Base-by-base conservation (phyloP, 805 yeast genomes). In the Hanseniaspora taiwanica region DNA sequence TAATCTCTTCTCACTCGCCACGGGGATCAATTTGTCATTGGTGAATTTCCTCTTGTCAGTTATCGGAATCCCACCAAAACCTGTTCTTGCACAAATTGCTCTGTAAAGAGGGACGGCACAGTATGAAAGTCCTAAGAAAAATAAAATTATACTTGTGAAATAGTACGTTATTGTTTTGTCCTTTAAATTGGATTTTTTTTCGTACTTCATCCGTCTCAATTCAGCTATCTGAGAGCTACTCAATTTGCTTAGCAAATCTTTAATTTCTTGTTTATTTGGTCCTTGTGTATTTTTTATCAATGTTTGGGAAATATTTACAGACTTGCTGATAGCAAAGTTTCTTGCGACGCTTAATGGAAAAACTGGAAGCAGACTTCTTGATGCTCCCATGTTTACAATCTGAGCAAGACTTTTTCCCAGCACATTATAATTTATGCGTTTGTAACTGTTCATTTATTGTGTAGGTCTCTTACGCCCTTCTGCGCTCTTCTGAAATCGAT, bases 21-120 rank as follows among this genome's bases (percentile, higher is more conserved):
- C 91, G 0, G 98, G 96, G 18, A 81, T 64, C 57, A 91, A 65
- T 54, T 81, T 82, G 55, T 89, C 97, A 18, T 85, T 76, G 1
- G 96, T 83, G 60, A 91, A 83, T 51, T 72, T 76, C 9, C 77
- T 58, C 35, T 67, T 60, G 55, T 91, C 97, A 0, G 96, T 87
- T 50, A 87, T 81, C 9, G 97, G 97, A 7, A 81, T 78, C 33
- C 98, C 98, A 38, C 89, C 96, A 73, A 81, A 91, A 0, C 98
- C 98, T 0, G 96, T 87, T 59, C 93, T 72, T 51, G 87, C 83
- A 66, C 98, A 91, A 23, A 91, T 69, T 7, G 87, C 85, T 48
- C 96, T 66, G 59, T 91, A 91, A 6, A 91, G 63, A 4, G 97
- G 97, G 16, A 91, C 98, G 1, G 96, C 83, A 8, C 86, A 82